Percentiles rank a stretch among this genome's conserved stretches.
Evolutionary conservation across 257 asterid species (phyloP).

Genomic region (Solanum peruvianum): DNA sequence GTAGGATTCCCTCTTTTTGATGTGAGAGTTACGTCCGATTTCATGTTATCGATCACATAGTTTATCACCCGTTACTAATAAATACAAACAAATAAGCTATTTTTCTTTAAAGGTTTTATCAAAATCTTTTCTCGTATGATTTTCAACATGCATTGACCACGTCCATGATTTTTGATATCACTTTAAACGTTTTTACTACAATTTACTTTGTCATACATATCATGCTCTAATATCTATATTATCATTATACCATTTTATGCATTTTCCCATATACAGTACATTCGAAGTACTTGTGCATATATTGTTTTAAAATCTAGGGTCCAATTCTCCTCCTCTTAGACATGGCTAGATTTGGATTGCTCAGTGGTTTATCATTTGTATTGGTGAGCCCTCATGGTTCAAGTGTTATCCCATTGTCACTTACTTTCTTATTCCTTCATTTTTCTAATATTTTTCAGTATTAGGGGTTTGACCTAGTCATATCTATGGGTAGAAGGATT

Average conservation of each 20-base stretch:
- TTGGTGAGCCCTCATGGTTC: background rate
- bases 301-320: background rate
- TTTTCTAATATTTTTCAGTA: no score
- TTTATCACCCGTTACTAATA: background rate
- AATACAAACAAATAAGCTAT: no score
- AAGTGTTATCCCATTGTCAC: background rate
- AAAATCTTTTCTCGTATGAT: background rate
- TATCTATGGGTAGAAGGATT: background rate
- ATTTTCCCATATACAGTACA: background rate
- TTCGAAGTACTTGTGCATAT: background rate
- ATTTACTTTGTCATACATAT: background rate
- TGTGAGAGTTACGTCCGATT: background rate
- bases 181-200: background rate
- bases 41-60: background rate
- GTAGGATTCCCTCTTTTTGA: background rate
- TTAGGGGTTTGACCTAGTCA: background rate
- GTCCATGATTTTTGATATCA: background rate
- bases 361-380: background rate
- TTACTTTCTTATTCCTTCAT: background rate
- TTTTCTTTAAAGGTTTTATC: background rate
- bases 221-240: background rate
- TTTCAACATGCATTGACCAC: background rate
- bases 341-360: background rate
- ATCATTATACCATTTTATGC: background rate
- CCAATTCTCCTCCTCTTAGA: background rate